These are phyloP conservation scores for Diplosphaera chodatii DNA, from an alignment of 139 green algal genomes.

Conservation along the genomic window DNA sequence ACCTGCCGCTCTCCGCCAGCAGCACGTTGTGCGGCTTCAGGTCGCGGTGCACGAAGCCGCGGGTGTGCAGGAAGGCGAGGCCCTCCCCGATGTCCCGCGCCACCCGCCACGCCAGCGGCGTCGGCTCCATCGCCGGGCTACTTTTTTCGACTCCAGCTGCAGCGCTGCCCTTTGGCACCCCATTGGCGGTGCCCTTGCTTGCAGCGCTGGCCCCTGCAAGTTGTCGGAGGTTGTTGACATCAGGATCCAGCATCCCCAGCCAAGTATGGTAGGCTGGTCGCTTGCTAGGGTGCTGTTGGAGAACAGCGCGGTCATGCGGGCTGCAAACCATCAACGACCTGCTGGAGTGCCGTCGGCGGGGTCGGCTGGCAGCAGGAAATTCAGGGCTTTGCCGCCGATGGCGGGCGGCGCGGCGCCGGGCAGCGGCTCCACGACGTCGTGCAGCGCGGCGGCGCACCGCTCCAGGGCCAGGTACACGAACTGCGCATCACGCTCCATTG, in stretches of 20 bases:
- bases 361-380: neutral
- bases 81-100: neutral
- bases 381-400: neutral
- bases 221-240: no score
- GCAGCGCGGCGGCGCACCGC: constrained; percentile 58
- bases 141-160: neutral
- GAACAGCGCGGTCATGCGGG: no score
- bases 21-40: constrained; percentile 95
- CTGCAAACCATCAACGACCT: no score
- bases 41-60: constrained; percentile 48
- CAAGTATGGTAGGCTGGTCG: no score
- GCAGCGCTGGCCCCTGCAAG: no score
- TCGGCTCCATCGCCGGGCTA: neutral
- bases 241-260: no score
- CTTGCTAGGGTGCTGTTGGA: no score
- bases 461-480: constrained; percentile 98
- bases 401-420: constrained; percentile 9
- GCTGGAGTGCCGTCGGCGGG: no score
- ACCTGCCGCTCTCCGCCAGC: constrained; percentile 51
- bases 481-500: constrained; percentile 92
- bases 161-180: no score
- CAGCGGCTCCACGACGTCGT: constrained; percentile 18
- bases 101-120: neutral
- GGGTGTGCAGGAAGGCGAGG: neutral
- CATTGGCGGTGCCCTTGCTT: no score